Conservation (phyloP, 176 grass and related monocot species). For the Aegilops bicornis region DNA sequence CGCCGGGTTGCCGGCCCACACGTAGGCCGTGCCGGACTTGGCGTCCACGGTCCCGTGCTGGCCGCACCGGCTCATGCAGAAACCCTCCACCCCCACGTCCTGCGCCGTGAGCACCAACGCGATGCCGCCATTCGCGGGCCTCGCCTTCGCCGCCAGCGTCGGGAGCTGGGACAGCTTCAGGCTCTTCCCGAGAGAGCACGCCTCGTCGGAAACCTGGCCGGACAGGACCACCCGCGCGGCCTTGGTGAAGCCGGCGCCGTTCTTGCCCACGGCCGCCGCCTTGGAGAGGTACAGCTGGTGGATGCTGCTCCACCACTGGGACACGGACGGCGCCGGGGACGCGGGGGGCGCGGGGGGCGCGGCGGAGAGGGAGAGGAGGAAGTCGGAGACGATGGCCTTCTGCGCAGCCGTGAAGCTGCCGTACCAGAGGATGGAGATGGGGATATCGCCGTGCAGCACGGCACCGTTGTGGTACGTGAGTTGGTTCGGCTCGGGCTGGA, state of each 20-base stretch:
- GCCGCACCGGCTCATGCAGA: constrained; percentile 75
- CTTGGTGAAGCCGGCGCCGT: neutral
- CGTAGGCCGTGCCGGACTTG: constrained; percentile 34
- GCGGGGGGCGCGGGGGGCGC: neutral
- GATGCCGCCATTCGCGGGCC: constrained; percentile 40
- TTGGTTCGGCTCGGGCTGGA: constrained; percentile 45
- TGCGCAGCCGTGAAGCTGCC: constrained; percentile 59
- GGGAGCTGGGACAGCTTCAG: constrained; percentile 47
- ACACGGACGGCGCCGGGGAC: constrained; percentile 32
- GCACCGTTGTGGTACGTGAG: constrained; percentile 70
- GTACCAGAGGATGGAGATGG: constrained; percentile 63
- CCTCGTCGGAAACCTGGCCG: constrained; percentile 50
- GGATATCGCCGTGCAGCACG: constrained; percentile 54
- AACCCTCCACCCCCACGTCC: constrained; percentile 59
- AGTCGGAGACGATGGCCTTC: constrained; percentile 68
- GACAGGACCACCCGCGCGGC: constrained; percentile 32
- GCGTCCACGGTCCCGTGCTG: constrained; percentile 28
- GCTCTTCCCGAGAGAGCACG: constrained; percentile 51
- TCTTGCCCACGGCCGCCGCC: neutral
- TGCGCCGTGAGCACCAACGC: constrained; percentile 56
- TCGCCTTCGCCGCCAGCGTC: constrained; percentile 37
- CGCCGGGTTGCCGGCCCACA: constrained; percentile 64
- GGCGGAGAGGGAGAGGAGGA: constrained; percentile 55
- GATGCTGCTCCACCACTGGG: constrained; percentile 64
- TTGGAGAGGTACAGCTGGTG: constrained; percentile 46